Evolutionary conservation across 495 filamentous ascomycete species (phyloP), one percentile per base, ranked within the genome.

Genomic region (Filosporella fistucella): DNA sequence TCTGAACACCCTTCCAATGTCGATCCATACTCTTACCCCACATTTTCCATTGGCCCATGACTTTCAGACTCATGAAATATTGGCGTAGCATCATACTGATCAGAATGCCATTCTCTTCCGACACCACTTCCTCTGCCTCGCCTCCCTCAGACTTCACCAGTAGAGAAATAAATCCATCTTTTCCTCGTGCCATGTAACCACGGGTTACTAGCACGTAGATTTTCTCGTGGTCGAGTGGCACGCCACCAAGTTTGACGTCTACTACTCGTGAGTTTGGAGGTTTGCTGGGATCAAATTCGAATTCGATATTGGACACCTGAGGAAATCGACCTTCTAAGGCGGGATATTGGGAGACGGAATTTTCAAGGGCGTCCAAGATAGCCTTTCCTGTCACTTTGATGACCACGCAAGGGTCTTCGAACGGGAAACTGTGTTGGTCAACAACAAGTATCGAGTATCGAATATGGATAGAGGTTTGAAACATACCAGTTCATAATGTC

Each of bases 401-500:
- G n/a, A 36, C 33, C 7, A 36, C 33, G 33, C 33, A 36, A 5
- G 33, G 33, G 18, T 36, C 33, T 16, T 36, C 33, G n/a, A 36
- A 36, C 5, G 33, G 33, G 18, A 36, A 36, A 17, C 33, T 36
- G n/a, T 12, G 5, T 7, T 6, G 6, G 7, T 36, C 18, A 14
- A 16, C 18, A 7, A 16, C 7, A 36, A n/a, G 28, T 8, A 30
- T 8, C 8, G 8, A n/a, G 28, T 30, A 30, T 8, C 28, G n/a
- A n/a, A 8, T 30, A 8, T 30, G 8, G n/a, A 30, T 30, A n/a
- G 28, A 30, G 8, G n/a, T n/a, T 36, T 36, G n/a, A 36, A 36
- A 36, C 33, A 7, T 36, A 36, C 33, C 33, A 36, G n/a, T 36
- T 36, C 33, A 36, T 36, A 16, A 36, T 36, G n/a, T 36, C 33